Percentiles rank a stretch among this genome's conserved stretches.
Conservation (phyloP, 345 rosid species). For the Lumnitzera racemosa region DNA sequence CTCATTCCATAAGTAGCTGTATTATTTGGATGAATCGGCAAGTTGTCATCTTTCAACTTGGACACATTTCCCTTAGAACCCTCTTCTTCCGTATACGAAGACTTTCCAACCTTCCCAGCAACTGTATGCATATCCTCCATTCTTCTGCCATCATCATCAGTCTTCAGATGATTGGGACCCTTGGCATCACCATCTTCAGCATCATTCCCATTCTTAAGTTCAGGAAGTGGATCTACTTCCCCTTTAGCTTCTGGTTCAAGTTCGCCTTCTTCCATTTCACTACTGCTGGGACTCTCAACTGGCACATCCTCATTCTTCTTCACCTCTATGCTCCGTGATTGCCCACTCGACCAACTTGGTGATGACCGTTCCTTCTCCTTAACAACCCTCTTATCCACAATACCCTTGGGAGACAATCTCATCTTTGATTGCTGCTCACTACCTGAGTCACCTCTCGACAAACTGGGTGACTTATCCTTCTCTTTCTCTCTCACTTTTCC, state of each 20-base stretch:
- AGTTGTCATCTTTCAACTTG: conserved; percentile 24
- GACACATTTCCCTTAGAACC: conserved; percentile 16
- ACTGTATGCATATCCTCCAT: conserved; percentile 11
- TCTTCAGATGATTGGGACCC: conserved; percentile 14
- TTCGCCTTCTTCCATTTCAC: conserved; percentile 99
- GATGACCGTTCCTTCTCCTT: conserved; percentile 17
- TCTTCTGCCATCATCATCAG: conserved; percentile 17
- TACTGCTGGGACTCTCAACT: conserved; percentile 42
- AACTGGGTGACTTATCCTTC: conserved; percentile 18
- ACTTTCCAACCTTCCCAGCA: conserved; percentile 14
- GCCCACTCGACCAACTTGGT: conserved; percentile 20
- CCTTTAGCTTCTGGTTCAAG: conserved; percentile 57
- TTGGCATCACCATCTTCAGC: conserved; percentile 7
- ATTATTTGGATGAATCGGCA: conserved; percentile 20
- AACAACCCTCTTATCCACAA: conserved; percentile 14
- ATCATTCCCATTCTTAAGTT: conserved; percentile 11
- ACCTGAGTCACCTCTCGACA: conserved; percentile 16
- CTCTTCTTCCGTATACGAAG: conserved; percentile 10
- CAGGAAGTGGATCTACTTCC: conserved; percentile 14
- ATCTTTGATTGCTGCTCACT: conserved; percentile 12
- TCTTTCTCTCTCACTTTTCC: conserved; percentile 34
- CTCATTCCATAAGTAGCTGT: conserved; percentile 8
- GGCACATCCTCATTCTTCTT: conserved; percentile 29
- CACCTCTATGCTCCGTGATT: conserved; percentile 43
- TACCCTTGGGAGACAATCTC: not conserved